Conservation (phyloP, 169 alveolate genomes). For the Plasmodium reichenowi region DNA sequence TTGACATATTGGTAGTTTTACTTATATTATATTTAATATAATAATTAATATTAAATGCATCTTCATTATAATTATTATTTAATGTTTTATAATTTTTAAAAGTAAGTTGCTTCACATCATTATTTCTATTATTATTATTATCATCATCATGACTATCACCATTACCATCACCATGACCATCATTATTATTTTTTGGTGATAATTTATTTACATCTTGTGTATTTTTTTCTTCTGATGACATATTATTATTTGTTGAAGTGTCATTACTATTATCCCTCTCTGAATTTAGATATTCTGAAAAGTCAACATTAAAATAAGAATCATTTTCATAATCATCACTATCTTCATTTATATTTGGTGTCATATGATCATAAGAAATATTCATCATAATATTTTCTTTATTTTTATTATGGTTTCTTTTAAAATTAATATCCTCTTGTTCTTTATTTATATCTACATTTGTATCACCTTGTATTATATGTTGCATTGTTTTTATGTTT, state of each 20-base stretch:
- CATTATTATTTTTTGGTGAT: background rate
- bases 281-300: too few relatives aligned
- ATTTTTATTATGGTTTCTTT: background rate
- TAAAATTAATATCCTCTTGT: background rate
- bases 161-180: background rate
- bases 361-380: background rate
- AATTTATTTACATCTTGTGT: too few relatives aligned
- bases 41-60: slow-evolving; percentile 56
- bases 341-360: background rate
- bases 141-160: background rate
- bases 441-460: background rate
- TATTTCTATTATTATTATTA: background rate
- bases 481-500: background rate
- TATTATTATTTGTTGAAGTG: background rate
- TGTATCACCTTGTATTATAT: background rate
- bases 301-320: background rate
- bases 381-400: background rate
- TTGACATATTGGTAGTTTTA: background rate
- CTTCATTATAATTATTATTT: background rate
- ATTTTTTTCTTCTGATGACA: too few relatives aligned
- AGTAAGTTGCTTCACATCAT: background rate
- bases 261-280: too few relatives aligned
- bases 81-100: background rate
- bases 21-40: slow-evolving; percentile 40
- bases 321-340: background rate